These are phyloP conservation scores for Hymenoscyphus infarciens DNA, from an alignment of 2,329 filamentous ascomycete species.

Conservation along the genomic window DNA sequence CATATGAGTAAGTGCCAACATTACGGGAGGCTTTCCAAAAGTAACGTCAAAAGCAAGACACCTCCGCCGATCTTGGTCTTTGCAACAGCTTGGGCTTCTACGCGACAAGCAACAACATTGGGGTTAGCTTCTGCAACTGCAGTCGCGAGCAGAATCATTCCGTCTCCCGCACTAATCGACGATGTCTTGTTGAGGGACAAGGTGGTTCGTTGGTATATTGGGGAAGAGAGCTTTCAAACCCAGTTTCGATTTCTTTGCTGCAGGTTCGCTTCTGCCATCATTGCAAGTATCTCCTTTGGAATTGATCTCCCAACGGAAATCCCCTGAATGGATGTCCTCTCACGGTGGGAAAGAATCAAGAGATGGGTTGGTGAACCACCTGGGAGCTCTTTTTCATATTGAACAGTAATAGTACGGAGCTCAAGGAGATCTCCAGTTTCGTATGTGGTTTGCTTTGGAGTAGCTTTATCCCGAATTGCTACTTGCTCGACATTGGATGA, in stretches of 20 bases:
- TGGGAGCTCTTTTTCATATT: not conserved
- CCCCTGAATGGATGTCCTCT: too few relatives aligned
- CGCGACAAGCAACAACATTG: slow-evolving; percentile 50
- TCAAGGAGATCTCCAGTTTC: not conserved
- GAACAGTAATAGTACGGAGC: not conserved
- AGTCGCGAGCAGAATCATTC: slow-evolving; percentile 37
- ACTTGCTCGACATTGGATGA: not conserved
- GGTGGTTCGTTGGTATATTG: too few relatives aligned
- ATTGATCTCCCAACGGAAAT: too few relatives aligned
- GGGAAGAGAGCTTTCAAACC: too few relatives aligned
- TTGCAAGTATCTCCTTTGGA: too few relatives aligned
- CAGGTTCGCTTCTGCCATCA: too few relatives aligned
- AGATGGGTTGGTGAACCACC: too few relatives aligned
- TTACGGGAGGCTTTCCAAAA: slow-evolving; percentile 65
- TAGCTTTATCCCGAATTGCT: not conserved
- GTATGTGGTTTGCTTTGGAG: not conserved
- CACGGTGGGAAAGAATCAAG: too few relatives aligned
- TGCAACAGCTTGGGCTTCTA: slow-evolving; percentile 49
- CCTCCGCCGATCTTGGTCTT: slow-evolving; percentile 50
- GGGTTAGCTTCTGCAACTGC: slow-evolving; percentile 56
- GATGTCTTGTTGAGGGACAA: not conserved
- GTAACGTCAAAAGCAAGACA: slow-evolving; percentile 62
- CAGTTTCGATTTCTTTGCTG: too few relatives aligned
- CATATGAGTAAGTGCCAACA: slow-evolving; percentile 52
- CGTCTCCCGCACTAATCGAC: not conserved